phyloP scores from a whole-genome alignment of 768 basidiomycete genomes.

The Kwoniella dendrophila region DNA sequence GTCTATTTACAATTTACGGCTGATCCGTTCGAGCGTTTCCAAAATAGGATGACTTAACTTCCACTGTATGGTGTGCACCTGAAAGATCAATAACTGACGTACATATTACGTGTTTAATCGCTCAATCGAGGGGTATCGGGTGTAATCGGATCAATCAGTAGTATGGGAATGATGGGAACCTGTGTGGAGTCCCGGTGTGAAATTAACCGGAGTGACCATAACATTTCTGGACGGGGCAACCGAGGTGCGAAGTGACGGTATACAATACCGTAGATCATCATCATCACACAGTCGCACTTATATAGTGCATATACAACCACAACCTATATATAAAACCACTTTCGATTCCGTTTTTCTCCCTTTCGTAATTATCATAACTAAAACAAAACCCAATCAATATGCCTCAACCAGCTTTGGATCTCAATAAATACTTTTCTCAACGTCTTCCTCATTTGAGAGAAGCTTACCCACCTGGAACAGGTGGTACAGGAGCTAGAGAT shows the following conservation, averaged over 20 bases:
- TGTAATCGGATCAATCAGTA: slow-evolving; percentile 2
- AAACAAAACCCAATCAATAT: slow-evolving; percentile 26
- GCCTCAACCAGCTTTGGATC: slow-evolving; percentile 54
- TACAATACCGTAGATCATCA: not conserved
- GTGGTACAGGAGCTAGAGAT: slow-evolving; percentile 42
- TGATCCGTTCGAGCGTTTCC: no score
- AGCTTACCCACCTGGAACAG: slow-evolving; percentile 54
- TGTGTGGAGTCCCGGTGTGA: slow-evolving; percentile 10
- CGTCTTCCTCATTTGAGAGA: slow-evolving; percentile 49
- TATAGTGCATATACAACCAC: not conserved
- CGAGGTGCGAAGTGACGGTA: no score
- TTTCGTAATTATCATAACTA: not conserved
- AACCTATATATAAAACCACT: not conserved
- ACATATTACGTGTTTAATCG: no score
- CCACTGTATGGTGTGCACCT: not conserved
- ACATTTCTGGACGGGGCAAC: slow-evolving; percentile 1
- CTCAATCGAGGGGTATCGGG: not conserved
- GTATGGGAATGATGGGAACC: not conserved
- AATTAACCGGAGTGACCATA: slow-evolving; percentile 1
- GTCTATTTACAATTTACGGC: no score
- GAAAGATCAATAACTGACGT: no score
- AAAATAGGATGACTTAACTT: no score
- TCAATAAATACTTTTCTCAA: slow-evolving; percentile 49
- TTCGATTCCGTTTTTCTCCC: no score
- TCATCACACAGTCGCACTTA: not conserved